Conservation (phyloP, 139 green algal genomes). For the Nannochloris sp. region DNA sequence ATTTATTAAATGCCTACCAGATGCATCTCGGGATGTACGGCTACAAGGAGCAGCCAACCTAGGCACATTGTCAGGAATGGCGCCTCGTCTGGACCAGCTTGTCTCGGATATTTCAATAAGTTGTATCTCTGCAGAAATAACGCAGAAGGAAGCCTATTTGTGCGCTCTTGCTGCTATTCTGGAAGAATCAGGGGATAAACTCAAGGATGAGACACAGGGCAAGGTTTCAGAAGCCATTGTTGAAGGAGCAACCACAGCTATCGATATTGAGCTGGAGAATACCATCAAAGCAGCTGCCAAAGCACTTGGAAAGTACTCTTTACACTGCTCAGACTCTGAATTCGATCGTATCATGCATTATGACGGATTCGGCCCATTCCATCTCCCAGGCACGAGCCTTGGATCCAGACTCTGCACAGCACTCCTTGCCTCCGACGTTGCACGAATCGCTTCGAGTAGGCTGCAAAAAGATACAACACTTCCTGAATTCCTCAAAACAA, state of each 20-base stretch:
- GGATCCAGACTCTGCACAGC: conserved; percentile 17
- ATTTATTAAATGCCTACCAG: conserved; percentile 92
- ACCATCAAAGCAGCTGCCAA: conserved; percentile 15
- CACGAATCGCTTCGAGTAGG: conserved; percentile 15
- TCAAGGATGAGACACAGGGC: conserved; percentile 38
- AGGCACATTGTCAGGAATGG: conserved; percentile 62
- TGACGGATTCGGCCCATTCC: conserved; percentile 26
- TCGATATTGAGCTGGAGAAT: conserved; percentile 28
- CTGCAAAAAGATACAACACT: conserved; percentile 25
- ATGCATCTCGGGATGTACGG: conserved; percentile 40
- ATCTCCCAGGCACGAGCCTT: not conserved
- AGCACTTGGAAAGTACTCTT: conserved; percentile 24
- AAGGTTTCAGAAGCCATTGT: conserved; percentile 30
- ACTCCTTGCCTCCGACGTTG: conserved; percentile 22
- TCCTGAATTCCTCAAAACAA: conserved; percentile 6
- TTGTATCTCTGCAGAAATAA: conserved; percentile 6
- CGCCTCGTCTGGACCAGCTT: conserved; percentile 66
- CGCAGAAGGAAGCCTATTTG: conserved; percentile 51
- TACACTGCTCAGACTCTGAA: conserved; percentile 16
- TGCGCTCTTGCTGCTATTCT: conserved; percentile 56
- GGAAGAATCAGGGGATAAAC: conserved; percentile 38
- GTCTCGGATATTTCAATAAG: conserved; percentile 22
- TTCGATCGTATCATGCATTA: conserved; percentile 22
- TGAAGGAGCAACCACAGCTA: not conserved
- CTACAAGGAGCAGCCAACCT: conserved; percentile 66